Percentiles rank a stretch among this genome's conserved stretches.
Evolutionary conservation across 139 green algal species (phyloP).

Genomic region (Pedinophyceae sp.): DNA sequence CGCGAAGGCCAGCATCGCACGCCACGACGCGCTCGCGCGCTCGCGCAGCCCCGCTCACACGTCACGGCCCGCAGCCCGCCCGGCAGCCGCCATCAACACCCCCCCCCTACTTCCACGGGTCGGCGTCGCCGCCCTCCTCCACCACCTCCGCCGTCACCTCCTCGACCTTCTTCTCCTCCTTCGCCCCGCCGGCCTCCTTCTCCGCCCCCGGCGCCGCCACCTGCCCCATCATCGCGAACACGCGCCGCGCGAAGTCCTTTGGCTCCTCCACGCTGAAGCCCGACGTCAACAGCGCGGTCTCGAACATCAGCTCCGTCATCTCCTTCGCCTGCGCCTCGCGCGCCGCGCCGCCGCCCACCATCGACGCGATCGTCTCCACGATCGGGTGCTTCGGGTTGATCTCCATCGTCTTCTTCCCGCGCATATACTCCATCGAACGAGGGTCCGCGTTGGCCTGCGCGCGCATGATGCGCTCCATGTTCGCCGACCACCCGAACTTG

Average conservation of each 20-base stretch:
- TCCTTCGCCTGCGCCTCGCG: slow-evolving; percentile 22
- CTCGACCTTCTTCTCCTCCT: background rate
- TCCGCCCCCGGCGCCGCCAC: background rate
- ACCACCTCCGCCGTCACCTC: background rate
- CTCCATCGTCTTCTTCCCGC: slow-evolving; percentile 84
- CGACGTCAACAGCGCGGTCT: slow-evolving; percentile 71
- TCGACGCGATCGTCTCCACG: slow-evolving; percentile 45
- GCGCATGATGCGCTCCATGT: slow-evolving; percentile 96
- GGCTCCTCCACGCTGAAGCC: slow-evolving; percentile 46
- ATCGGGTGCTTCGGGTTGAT: slow-evolving; percentile 85
- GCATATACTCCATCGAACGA: slow-evolving; percentile 92
- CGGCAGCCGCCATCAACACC: no score
- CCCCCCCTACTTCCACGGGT: slow-evolving; percentile 2
- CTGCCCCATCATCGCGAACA: slow-evolving; percentile 11
- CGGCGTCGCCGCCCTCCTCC: background rate
- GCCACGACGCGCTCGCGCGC: no score
- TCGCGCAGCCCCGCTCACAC: no score
- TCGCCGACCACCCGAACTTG: slow-evolving; percentile 94
- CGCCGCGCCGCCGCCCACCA: slow-evolving; percentile 27
- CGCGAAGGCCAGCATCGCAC: no score
- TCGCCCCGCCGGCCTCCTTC: background rate
- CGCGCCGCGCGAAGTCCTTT: slow-evolving; percentile 14
- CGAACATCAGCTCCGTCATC: slow-evolving; percentile 66
- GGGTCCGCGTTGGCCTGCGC: slow-evolving; percentile 50
- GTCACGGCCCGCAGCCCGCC: no score